These are phyloP conservation scores for Mucor circinelloides DNA, from an alignment of 371 early-diverging fungal species.

Conservation along the genomic window DNA sequence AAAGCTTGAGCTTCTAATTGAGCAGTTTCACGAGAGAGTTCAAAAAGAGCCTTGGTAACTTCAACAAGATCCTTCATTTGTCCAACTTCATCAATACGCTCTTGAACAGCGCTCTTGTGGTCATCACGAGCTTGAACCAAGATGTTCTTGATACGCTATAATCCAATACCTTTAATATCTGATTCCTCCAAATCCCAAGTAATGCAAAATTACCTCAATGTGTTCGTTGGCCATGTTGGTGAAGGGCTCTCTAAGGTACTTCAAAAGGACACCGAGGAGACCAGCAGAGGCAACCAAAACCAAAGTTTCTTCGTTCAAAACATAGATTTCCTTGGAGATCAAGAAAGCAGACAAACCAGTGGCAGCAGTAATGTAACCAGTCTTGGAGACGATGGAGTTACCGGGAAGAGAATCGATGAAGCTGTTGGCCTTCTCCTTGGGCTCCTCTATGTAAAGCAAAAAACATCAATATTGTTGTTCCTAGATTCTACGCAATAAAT, in stretches of 20 bases:
- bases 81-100: conserved; percentile 86
- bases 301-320: conserved; percentile 92
- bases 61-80: conserved; percentile 93
- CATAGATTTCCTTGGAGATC: conserved; percentile 96
- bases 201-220: conserved; percentile 54
- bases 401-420: conserved; percentile 93
- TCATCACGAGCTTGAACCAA: conserved; percentile 85
- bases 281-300: conserved; percentile 75
- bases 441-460: conserved; percentile 38
- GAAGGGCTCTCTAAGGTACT: conserved; percentile 82
- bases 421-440: conserved; percentile 82
- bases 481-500: not conserved
- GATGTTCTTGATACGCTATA: conserved; percentile 74
- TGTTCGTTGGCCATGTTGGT: conserved; percentile 84
- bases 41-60: conserved; percentile 91
- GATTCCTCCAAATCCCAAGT: not conserved
- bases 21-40: conserved; percentile 93
- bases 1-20: conserved; percentile 90
- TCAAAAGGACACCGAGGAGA: conserved; percentile 76
- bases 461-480: not conserved
- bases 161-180: not conserved
- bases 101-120: conserved; percentile 88
- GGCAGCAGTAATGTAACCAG: conserved; percentile 83
- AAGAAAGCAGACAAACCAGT: conserved; percentile 87
- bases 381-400: conserved; percentile 84